Evolutionary conservation across 2,329 filamentous ascomycete species (phyloP), one percentile per base, ranked within the genome.

Genomic region (Neurospora sp.): DNA sequence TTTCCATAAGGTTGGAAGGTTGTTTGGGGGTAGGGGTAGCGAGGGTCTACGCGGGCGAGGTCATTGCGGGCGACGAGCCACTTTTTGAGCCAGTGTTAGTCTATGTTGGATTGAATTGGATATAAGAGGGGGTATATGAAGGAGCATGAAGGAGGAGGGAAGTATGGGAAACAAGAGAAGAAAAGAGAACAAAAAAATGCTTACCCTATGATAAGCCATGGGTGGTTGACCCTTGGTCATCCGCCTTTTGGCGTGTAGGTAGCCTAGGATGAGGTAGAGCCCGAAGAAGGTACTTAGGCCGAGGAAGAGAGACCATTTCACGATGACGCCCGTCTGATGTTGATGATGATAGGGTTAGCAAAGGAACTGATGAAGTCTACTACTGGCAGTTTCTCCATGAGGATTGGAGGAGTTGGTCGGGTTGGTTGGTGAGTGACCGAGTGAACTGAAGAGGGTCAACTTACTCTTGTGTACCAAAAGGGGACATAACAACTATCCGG

Each of bases 261-360:
- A 91, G 72, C 91, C 91, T 71, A 87, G 83, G 69, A 92, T 74
- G 75, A 93, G 82, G 83, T 89, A 93, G 58, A 84, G 75, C 68
- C 87, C 78, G 76, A 92, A 80, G 71, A 88, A 70, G 69, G 84
- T 71, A 75, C 92, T 82, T 73, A 95, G 78, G 72, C 83, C 81
- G 71, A 86, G 85, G 76, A 94, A 87, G 71, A 95, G 80, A 66
- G 85, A 84, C 87, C 91, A 95, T 79, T 92, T 91, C 75, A 93
- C 82, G 70, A 90, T 89, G 70, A 85, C 80, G 70, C 88, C 90
- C 42, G 84, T 85, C 88, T 91, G 71, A 67, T n/a, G 19, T 46
- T 46, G 17, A 5, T 7, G 66, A 70, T 10, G 52, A 38, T 15
- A 23, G 42, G 5, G 43, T 68, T 62, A 40, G 3, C 13, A 38